phyloP scores from a whole-genome alignment of 2,329 filamentous ascomycete genomes.

The Cladosporium austrohemisphaericum region DNA sequence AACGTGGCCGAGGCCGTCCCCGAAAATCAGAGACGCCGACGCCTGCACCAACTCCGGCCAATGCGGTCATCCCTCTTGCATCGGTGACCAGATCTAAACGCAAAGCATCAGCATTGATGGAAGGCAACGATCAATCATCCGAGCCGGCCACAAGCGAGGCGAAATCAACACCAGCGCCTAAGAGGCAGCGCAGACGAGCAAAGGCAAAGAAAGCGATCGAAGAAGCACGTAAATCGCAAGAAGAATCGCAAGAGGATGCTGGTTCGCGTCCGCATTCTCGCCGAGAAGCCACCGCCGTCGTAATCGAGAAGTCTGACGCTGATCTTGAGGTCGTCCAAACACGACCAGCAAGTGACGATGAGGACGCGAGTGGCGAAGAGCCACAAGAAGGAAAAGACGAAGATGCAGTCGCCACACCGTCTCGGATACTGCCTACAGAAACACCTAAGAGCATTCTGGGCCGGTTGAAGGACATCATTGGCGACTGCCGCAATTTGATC shows the following conservation, averaged over 20 bases:
- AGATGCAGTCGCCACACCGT: not conserved
- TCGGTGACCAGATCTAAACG: slow-evolving; percentile 24
- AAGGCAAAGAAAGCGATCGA: slow-evolving; percentile 6
- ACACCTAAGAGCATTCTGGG: slow-evolving; percentile 50
- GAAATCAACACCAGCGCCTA: slow-evolving; percentile 23
- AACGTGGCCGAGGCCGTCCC: slow-evolving; percentile 27
- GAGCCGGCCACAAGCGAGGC: slow-evolving; percentile 16
- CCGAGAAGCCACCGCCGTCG: slow-evolving; percentile 2
- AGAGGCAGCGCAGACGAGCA: slow-evolving; percentile 15
- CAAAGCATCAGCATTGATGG: slow-evolving; percentile 25
- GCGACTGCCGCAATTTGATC: slow-evolving; percentile 55
- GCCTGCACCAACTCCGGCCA: slow-evolving; percentile 10
- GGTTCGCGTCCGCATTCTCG: slow-evolving; percentile 17
- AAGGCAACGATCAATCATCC: slow-evolving; percentile 8
- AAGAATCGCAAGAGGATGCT: slow-evolving; percentile 18
- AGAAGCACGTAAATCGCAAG: slow-evolving; percentile 23
- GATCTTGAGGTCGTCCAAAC: slow-evolving; percentile 5
- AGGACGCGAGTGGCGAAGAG: slow-evolving; percentile 1
- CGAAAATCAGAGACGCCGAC: slow-evolving; percentile 24
- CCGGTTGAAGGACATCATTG: slow-evolving; percentile 55
- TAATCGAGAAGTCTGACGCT: not conserved
- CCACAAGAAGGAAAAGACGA: not conserved
- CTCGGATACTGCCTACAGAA: slow-evolving; percentile 15
- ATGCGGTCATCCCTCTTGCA: slow-evolving; percentile 10
- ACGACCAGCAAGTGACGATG: not conserved